Percentiles rank a stretch among this genome's conserved stretches.
These are phyloP conservation scores for Chrysosporium keratinophilum DNA, from an alignment of 2,329 filamentous ascomycete genomes.

Conservation along the genomic window DNA sequence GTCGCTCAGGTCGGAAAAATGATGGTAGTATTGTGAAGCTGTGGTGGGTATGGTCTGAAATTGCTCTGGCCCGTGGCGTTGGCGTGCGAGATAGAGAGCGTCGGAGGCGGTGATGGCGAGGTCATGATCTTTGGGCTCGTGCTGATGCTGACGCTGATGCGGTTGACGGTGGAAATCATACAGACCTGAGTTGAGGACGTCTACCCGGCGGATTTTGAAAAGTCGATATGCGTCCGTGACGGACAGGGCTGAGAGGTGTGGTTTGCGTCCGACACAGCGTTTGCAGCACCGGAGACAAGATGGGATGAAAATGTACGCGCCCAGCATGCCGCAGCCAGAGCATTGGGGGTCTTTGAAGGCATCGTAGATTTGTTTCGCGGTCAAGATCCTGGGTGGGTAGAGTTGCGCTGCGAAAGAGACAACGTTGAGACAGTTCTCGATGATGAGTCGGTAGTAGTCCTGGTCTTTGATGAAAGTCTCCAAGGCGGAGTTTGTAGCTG, in stretches of 20 bases:
- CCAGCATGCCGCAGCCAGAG: neutral
- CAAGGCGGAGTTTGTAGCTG: neutral
- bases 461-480: neutral
- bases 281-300: neutral
- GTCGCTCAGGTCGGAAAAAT: neutral
- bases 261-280: neutral
- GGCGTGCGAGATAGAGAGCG: neutral
- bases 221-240: neutral
- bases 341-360: neutral
- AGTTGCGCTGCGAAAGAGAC: neutral
- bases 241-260: neutral
- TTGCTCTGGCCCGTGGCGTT: neutral
- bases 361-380: neutral
- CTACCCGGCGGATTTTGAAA: neutral
- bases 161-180: neutral
- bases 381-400: neutral
- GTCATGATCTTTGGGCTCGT: neutral
- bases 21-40: neutral
- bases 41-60: neutral
- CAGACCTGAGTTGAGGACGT: neutral
- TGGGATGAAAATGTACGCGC: neutral
- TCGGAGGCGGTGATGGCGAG: neutral
- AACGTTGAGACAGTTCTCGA: neutral
- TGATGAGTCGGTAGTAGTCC: neutral
- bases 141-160: neutral